Evolutionary conservation across 2,329 filamentous ascomycete genomes (phyloP), one percentile per base, ranked within the genome.

Genomic region (Hymenoscyphus albidus): DNA sequence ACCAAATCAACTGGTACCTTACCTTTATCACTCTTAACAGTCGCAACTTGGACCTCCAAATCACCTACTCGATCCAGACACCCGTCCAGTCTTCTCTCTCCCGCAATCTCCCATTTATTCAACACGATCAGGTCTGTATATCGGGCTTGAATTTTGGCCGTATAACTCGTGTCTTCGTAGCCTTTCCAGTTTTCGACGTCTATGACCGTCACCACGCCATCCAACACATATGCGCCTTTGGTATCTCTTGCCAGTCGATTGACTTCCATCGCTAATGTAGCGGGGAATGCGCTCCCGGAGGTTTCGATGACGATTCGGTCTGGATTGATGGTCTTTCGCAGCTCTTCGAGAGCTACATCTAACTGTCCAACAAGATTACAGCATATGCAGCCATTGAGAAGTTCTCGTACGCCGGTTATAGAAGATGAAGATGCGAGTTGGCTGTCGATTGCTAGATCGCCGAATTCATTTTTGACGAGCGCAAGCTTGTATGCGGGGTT

Each of bases 371-470:
- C 94, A 32, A 98, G 89, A 76, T 98, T 98, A 81, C 95, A 99
- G 85, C 95, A 99, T 78, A 99, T 98, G 80, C 95, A 98, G 70
- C 94, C 95, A 76, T 97, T 96, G 62, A 99, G 88, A 0, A 99
- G 84, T 78, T 99, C 95, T 72, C 91, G 90, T 4, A 97, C 93
- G 63, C 93, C 94, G 0, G 92, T 89, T 70, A 99, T 93, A 68
- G 93, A 88, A 59, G 86, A 86, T 14, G 90, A 90, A 0, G 90
- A 83, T 16, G 95, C 94, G 38, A 99, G 88, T 76, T 97, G 91
- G 1, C 91, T 95, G 81, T 99, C 95, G 75, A 99, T 84, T 42
- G 93, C 93, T 54, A 99, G 80, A 76, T 98, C 93, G 75, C 95
- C 95, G 77, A 97, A 98, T 80, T 99, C 95, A 79, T 99, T 99